A percentile compares a stretch with the other conserved stretches of the same genome.
Evolutionary conservation across 495 filamentous ascomycete species (phyloP).

Genomic region (Barbatosphaeria neglecta): DNA sequence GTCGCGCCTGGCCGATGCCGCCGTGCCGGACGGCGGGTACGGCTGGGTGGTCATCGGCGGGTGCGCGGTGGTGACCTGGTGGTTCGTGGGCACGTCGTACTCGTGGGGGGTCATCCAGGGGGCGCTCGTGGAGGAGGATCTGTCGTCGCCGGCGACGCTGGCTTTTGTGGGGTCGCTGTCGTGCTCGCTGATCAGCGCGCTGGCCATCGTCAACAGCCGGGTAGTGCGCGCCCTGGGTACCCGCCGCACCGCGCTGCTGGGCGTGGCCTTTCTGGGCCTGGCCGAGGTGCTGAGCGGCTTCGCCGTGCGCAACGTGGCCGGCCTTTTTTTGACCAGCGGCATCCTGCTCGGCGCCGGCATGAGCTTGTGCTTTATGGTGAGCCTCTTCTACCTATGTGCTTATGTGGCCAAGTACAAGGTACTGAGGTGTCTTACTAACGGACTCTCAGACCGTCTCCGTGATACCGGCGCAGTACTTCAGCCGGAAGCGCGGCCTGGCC

Average conservation of each 20-base stretch:
- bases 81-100: constrained; percentile 40
- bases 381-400: constrained; percentile 1
- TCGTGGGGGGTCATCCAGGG: constrained; percentile 49
- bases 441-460: constrained; percentile 28
- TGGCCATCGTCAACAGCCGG: constrained; percentile 38
- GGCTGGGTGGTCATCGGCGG: constrained; percentile 45
- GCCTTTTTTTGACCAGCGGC: constrained; percentile 44
- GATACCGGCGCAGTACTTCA: constrained; percentile 45
- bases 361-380: constrained; percentile 18
- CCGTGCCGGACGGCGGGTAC: constrained; percentile 47
- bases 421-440: neutral
- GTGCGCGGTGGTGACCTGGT: constrained; percentile 41
- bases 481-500: constrained; percentile 39
- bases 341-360: constrained; percentile 42
- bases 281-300: constrained; percentile 41
- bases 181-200: constrained; percentile 33
- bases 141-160: constrained; percentile 36
- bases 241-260: constrained; percentile 29
- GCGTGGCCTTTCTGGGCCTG: constrained; percentile 32
- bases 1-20: constrained; percentile 33
- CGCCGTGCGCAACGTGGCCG: constrained; percentile 32
- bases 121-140: constrained; percentile 34
- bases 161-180: constrained; percentile 46
- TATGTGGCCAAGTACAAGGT: neutral
- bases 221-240: constrained; percentile 39